These are phyloP conservation scores for Pulveroboletus sp. DNA, from an alignment of 768 basidiomycete genomes.

Conservation along the genomic window DNA sequence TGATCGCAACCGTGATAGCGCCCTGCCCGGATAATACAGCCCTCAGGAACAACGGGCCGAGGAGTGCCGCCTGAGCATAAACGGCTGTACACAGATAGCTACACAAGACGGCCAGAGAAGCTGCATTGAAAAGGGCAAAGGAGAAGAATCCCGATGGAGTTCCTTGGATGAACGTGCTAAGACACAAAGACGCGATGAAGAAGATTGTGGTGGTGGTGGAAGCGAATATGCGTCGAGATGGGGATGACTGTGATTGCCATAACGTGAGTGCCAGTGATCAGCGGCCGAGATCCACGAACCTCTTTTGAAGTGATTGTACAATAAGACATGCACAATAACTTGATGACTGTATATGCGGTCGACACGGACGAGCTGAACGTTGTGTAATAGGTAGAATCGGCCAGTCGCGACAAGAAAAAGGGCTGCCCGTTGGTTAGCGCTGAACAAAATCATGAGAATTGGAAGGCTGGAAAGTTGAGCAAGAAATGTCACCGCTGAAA, in stretches of 20 bases:
- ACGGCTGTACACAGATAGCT: slow-evolving; percentile 75
- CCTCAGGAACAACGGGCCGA: slow-evolving; percentile 71
- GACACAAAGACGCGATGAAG: slow-evolving; percentile 55
- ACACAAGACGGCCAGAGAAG: slow-evolving; percentile 59
- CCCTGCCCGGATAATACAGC: slow-evolving; percentile 79
- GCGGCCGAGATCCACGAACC: slow-evolving; percentile 37
- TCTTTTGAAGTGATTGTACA: slow-evolving; percentile 65
- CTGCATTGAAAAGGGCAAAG: slow-evolving; percentile 60
- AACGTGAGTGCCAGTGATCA: neutral
- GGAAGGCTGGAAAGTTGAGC: neutral
- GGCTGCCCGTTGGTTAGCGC: slow-evolving; percentile 83
- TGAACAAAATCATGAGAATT: slow-evolving; percentile 26
- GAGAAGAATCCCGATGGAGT: slow-evolving; percentile 56
- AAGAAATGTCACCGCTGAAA: slow-evolving; percentile 72
- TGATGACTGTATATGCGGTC: slow-evolving; percentile 56
- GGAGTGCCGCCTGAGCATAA: slow-evolving; percentile 73
- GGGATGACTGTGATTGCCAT: slow-evolving; percentile 45
- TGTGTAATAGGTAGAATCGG: slow-evolving; percentile 49
- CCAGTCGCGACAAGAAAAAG: slow-evolving; percentile 69
- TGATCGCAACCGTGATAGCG: slow-evolving; percentile 77
- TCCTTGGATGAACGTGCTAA: slow-evolving; percentile 59
- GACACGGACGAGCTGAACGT: slow-evolving; percentile 66
- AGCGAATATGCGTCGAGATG: slow-evolving; percentile 50
- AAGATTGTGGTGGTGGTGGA: slow-evolving; percentile 50
- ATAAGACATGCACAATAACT: slow-evolving; percentile 68